Base-by-base conservation (phyloP, 139 green algal genomes). In the Tetratostichococcus sp. region DNA sequence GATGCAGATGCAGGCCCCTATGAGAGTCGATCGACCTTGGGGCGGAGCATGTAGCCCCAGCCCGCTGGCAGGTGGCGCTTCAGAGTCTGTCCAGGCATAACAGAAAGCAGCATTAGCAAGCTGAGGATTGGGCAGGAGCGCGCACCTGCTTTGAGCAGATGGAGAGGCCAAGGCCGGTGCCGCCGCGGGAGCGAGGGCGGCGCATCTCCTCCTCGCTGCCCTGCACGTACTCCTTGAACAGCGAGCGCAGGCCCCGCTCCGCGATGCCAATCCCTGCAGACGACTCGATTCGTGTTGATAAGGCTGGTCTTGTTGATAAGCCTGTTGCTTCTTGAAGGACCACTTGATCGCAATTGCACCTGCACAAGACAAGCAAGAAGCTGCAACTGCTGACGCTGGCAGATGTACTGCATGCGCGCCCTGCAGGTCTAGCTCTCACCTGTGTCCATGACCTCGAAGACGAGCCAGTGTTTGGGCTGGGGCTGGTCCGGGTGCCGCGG, bases 201-300 rank as follows among this genome's bases (percentile, higher is more conserved):
- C 74, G 74, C 86, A 93, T 91, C 73, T 94, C 91, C 30, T 87
- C 85, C 25, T 91, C 85, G 30, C 84, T 90, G 62, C 90, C 90
- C 83, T 94, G 84, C 22, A 93, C 84, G 67, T 88, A 95, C 69
- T 94, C 86, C 30, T 82, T 82, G 76, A 95, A 95, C 71, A 95
- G 79, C 35, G 73, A 76, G n/a, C 75, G 59, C 68, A 94, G 76
- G 1, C 84, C 83, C 58, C 80, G 71, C 11, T 66, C 73, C 0
- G 79, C 71, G 35, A 95, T 87, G 58, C 91, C 91, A 17, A 86
- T 75, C 1, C 90, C 89, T 62, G 50, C 50, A 62, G 50, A 23
- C 77, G 74, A 2, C 65, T 6, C 8, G 30, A 70, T 23, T 35
- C 14, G n/a, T n/a, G n/a, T n/a, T n/a, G n/a, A n/a, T n/a, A n/a